A percentile compares a stretch with the other conserved stretches of the same genome.
These are phyloP conservation scores for Thelephora terrestris DNA, from an alignment of 1,284 basidiomycete genomes.

Conservation along the genomic window DNA sequence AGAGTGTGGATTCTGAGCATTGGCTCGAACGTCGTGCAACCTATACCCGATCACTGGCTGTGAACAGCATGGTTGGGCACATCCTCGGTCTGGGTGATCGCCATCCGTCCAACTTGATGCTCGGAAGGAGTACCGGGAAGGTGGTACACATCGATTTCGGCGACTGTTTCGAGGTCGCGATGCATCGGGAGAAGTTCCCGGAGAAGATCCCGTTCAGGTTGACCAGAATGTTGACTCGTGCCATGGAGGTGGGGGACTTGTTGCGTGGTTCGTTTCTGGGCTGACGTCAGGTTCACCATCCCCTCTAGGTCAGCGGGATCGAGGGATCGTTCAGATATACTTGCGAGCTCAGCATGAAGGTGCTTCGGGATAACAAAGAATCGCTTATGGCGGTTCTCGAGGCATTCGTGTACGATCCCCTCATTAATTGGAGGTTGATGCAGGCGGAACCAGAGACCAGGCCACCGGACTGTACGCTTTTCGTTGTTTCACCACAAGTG, in stretches of 20 bases:
- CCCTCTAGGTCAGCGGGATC: conserved; percentile 80
- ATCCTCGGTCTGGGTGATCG: conserved; percentile 98
- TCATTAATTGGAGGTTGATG: conserved; percentile 84
- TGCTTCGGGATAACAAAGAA: conserved; percentile 94
- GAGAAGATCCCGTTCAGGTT: conserved; percentile 98
- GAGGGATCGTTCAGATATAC: conserved; percentile 95
- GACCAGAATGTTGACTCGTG: conserved; percentile 97
- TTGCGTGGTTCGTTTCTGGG: conserved; percentile 3
- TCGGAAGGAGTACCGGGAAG: conserved; percentile 90
- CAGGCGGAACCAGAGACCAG: conserved; percentile 60
- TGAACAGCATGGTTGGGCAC: conserved; percentile 96
- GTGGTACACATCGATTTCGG: conserved; percentile 94
- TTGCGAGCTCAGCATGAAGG: conserved; percentile 96
- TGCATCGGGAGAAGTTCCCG: conserved; percentile 97
- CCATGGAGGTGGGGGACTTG: conserved; percentile 79
- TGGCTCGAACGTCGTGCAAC: conserved; percentile 98
- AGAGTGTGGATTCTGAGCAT: conserved; percentile 90
- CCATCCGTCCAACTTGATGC: conserved; percentile 92
- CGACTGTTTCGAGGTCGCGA: conserved; percentile 90
- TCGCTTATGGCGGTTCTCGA: conserved; percentile 97
- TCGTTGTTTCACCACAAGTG: background rate
- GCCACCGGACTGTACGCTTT: conserved; percentile 45
- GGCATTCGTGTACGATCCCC: conserved; percentile 85
- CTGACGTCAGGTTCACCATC: background rate
- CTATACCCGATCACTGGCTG: conserved; percentile 91